Evolutionary conservation across 2,329 filamentous ascomycete genomes (phyloP), one percentile per base, ranked within the genome.

Genomic region (Parastagonospora avenae): DNA sequence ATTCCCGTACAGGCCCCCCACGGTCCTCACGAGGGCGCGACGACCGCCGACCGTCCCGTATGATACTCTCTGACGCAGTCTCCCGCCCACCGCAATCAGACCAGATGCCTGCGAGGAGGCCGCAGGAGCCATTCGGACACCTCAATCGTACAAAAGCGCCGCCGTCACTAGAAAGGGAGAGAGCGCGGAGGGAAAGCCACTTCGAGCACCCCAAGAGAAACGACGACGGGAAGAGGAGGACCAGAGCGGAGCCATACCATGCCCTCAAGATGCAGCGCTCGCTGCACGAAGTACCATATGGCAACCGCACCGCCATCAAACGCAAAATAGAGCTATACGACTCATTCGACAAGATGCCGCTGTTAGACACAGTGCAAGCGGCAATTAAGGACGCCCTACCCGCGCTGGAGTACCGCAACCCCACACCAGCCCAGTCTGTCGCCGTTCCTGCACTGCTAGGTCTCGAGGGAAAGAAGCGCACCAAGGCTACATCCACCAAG

Each of bases 181-280:
- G 54, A 19, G 55, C 62, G 6, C 50, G 53, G 24, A 42, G 57
- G 12, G 48, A 50, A 9, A 42, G 48, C 38, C 43, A 48, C 36
- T 31, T 54, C 19, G 42, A 58, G 37, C 27, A 46, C 46, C 32
- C 30, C 46, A 38, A 36, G 48, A 48, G 39, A 48, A 8, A 54
- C 59, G 55, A 63, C 40, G 53, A 60, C 30, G 61, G 59, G 36
- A 68, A 62, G 50, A 52, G 62, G 46, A 56, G 61, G 41, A 52
- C 55, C 73, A 77, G 51, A 33, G 77, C 79, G 16, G 78, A 80
- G 42, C 75, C 82, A 7, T 89, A 84, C 74, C 92, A 95, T 71
- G 92, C 93, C 4, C 80, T 97, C 73, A 96, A 95, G 77, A 97
- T 97, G 93, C 93, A 97, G 71, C 85, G 86, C 44, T 82, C 89